phyloP scores from a whole-genome alignment of 2,329 filamentous ascomycete genomes.

The Cladosporium oxysporum region DNA sequence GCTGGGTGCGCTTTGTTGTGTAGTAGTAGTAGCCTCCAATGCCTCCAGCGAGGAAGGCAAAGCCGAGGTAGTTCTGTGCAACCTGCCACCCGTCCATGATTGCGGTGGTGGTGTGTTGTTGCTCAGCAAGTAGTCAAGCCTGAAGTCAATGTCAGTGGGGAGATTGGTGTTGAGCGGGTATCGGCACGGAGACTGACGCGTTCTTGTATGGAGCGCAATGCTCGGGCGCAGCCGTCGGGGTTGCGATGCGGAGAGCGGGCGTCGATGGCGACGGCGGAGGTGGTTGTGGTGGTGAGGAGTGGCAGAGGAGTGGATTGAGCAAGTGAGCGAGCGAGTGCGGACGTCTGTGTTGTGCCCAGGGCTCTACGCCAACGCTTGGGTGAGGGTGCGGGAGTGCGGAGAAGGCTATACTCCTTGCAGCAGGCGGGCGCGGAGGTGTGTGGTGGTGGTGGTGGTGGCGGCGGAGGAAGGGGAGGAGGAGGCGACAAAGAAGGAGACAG shows the following conservation, averaged over 20 bases:
- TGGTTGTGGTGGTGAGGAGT: neutral
- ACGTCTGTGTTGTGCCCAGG: conserved; percentile 6
- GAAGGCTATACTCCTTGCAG: conserved; percentile 4
- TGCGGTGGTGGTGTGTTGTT: conserved; percentile 16
- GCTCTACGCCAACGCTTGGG: conserved; percentile 6
- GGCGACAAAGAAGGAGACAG: neutral
- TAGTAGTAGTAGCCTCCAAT: conserved; percentile 23
- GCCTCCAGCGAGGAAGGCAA: conserved; percentile 21
- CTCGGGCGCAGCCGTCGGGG: conserved; percentile 10
- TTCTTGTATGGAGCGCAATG: conserved; percentile 10
- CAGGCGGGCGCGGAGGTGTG: neutral
- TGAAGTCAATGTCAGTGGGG: conserved; percentile 8
- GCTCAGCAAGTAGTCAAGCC: neutral
- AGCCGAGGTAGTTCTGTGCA: conserved; percentile 25
- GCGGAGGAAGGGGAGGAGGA: neutral
- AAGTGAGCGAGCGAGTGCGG: neutral
- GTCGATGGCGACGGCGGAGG: neutral
- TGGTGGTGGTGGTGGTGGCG: neutral
- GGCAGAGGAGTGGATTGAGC: neutral
- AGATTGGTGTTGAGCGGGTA: conserved; percentile 1
- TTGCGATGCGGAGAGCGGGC: neutral
- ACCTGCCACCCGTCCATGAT: conserved; percentile 28
- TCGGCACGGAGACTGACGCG: conserved; percentile 18
- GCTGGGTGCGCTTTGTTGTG: conserved; percentile 20
- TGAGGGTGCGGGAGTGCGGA: conserved; percentile 1